A percentile compares a stretch with the other conserved stretches of the same genome.
phyloP scores from a whole-genome alignment of 305 asterid species.

The Fraxinus paxiana region DNA sequence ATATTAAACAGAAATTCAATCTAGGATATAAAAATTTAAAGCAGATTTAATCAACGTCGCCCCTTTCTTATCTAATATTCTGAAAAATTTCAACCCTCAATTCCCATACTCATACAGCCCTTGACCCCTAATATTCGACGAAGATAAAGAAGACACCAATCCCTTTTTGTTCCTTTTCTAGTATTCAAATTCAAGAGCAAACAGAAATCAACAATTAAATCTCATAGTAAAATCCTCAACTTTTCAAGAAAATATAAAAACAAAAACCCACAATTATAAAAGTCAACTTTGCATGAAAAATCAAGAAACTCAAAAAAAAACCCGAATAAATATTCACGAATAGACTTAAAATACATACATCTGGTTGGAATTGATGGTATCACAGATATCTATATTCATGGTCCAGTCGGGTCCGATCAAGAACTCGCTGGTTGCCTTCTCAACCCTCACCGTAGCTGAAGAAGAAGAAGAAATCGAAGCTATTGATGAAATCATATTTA shows the following conservation, averaged over 20 bases:
- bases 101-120: slow-evolving; percentile 7
- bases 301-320: not conserved
- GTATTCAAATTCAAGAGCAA: slow-evolving; percentile 1
- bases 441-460: slow-evolving; percentile 69
- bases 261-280: slow-evolving; percentile 14
- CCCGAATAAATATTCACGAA: not conserved
- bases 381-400: slow-evolving; percentile 86
- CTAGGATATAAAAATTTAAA: not conserved
- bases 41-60: not conserved
- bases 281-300: slow-evolving; percentile 55
- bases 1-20: not conserved
- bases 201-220: slow-evolving; percentile 19
- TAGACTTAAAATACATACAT: slow-evolving; percentile 41
- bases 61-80: not conserved
- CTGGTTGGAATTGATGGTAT: slow-evolving; percentile 71
- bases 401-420: slow-evolving; percentile 98
- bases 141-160: not conserved
- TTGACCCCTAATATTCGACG: not conserved
- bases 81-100: not conserved
- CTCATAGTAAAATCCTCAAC: not conserved
- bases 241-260: slow-evolving; percentile 6
- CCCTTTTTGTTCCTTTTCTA: not conserved
- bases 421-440: slow-evolving; percentile 98
- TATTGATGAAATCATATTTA: slow-evolving; percentile 41
- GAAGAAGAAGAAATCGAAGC: slow-evolving; percentile 52